Conservation (phyloP, 306 rosid genomes). For the Malus domestica region DNA sequence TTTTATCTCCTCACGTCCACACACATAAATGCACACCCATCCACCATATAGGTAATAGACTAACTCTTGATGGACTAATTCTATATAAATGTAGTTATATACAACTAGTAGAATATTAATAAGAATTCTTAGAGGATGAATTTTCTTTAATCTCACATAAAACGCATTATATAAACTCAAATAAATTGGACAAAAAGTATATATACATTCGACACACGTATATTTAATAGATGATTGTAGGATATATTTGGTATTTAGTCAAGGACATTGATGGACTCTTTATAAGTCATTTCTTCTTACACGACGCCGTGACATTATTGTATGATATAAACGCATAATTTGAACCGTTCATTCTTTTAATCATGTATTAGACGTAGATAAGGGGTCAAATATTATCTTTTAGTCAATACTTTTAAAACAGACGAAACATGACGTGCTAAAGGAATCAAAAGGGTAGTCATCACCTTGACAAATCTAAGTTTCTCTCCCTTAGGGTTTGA, state of each 20-base stretch:
- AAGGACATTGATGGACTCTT: not conserved
- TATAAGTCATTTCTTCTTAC: too few species aligned
- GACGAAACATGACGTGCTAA: not conserved
- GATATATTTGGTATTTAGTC: not conserved
- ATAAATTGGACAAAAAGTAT: not conserved
- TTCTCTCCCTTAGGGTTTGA: too few species aligned
- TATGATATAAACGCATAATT: too few species aligned
- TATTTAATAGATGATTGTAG: not conserved
- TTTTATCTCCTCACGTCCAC: not conserved
- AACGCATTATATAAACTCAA: not conserved
- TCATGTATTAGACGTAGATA: too few species aligned
- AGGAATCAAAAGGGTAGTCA: too few species aligned
- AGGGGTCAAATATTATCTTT: not conserved
- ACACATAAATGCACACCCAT: not conserved
- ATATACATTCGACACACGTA: too few species aligned
- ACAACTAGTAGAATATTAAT: not conserved
- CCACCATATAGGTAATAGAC: not conserved
- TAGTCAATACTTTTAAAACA: too few species aligned
- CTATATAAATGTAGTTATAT: not conserved
- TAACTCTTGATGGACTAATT: too few species aligned
- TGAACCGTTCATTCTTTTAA: too few species aligned
- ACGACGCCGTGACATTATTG: too few species aligned
- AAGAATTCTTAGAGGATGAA: not conserved
- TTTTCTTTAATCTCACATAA: too few species aligned
- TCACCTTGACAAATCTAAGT: not conserved